Conservation (phyloP, 495 filamentous ascomycete species). For the Stereocaulon alpinum region DNA sequence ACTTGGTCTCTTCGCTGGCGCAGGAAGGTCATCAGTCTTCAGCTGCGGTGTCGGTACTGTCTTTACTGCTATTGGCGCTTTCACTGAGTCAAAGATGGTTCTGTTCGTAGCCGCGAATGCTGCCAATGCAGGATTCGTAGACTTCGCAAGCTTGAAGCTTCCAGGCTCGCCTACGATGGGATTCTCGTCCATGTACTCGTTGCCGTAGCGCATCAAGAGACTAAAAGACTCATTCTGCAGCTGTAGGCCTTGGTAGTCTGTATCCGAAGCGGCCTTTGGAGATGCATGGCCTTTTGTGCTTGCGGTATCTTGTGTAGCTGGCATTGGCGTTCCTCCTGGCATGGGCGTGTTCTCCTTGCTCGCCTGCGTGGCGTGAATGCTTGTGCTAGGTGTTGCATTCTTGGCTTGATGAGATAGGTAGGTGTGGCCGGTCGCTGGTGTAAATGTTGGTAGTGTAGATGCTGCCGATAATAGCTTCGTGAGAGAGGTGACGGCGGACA, state of each 20-base stretch:
- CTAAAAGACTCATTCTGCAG: conserved; percentile 58
- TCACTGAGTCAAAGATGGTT: conserved; percentile 4
- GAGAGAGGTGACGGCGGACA: conserved; percentile 52
- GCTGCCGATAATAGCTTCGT: conserved; percentile 54
- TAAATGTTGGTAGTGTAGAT: conserved; percentile 57
- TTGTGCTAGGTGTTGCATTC: conserved; percentile 22
- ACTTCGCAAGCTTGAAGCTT: conserved; percentile 62
- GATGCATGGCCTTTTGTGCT: conserved; percentile 12
- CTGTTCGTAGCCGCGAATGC: conserved; percentile 10
- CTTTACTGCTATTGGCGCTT: conserved; percentile 8
- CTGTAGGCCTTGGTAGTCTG: conserved; percentile 37
- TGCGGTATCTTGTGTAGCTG: conserved; percentile 29
- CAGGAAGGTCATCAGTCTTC: conserved; percentile 15
- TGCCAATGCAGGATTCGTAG: conserved; percentile 23
- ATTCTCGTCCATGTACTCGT: conserved; percentile 88
- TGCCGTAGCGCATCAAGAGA: conserved; percentile 51
- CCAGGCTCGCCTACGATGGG: conserved; percentile 79
- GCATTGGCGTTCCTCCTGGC: conserved; percentile 36
- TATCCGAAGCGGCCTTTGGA: conserved; percentile 13
- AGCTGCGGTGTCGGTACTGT: conserved; percentile 13
- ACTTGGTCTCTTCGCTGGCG: neutral
- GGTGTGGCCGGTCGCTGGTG: conserved; percentile 61
- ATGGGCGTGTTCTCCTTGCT: conserved; percentile 55
- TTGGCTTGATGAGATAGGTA: conserved; percentile 51
- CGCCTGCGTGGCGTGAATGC: conserved; percentile 28